A percentile compares a stretch with the other conserved stretches of the same genome.
phyloP scores from a whole-genome alignment of 805 yeast species.

The Lipomyces lipofer region DNA sequence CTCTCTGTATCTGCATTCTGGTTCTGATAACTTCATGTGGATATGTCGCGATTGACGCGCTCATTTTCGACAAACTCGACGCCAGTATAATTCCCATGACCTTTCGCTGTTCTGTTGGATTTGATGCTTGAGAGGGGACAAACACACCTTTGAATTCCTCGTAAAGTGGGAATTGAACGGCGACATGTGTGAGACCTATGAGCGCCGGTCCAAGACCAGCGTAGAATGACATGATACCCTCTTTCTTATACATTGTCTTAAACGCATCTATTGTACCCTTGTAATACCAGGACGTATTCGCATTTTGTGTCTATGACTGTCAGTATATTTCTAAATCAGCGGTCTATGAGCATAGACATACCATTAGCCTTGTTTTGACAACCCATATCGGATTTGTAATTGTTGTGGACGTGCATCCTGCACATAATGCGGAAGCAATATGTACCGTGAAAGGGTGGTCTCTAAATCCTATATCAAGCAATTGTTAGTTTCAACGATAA shows the following conservation, averaged over 20 bases:
- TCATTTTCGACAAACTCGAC: conserved; percentile 79
- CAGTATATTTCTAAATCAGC: conserved; percentile 34
- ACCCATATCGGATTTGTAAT: conserved; percentile 97
- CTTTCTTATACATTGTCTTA: conserved; percentile 69
- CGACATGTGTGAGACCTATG: conserved; percentile 89
- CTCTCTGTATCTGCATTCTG: conserved; percentile 66
- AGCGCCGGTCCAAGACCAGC: conserved; percentile 88
- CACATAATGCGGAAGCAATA: conserved; percentile 70
- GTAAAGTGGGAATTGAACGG: conserved; percentile 92
- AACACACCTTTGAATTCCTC: conserved; percentile 71
- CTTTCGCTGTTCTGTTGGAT: conserved; percentile 19
- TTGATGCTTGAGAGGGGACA: conserved; percentile 38
- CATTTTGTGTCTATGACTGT: conserved; percentile 34
- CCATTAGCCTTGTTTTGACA: conserved; percentile 90
- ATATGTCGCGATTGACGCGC: conserved; percentile 80
- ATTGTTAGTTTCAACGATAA: too few relatives aligned
- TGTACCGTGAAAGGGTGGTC: conserved; percentile 40
- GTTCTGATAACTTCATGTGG: conserved; percentile 96
- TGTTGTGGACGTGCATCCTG: conserved; percentile 84
- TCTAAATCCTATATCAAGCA: conserved; percentile 34
- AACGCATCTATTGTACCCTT: conserved; percentile 84
- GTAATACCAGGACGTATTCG: conserved; percentile 49
- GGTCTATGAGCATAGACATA: background rate
- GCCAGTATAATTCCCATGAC: conserved; percentile 58
- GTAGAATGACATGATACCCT: conserved; percentile 80